Conservation (phyloP, 805 yeast genomes). For the Soucietia sequanensis region DNA sequence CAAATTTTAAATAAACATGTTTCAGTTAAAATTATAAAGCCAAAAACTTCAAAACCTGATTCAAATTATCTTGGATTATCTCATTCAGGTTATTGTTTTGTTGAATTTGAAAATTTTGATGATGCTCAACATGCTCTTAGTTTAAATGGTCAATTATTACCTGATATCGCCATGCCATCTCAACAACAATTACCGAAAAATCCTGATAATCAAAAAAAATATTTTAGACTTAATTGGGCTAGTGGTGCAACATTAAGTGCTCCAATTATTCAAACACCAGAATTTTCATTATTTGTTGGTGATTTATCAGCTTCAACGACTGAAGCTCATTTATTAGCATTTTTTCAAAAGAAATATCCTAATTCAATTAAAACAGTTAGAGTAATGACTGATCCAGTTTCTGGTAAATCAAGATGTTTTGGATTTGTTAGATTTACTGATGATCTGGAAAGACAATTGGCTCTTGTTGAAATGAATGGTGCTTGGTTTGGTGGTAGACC, state of each 20-base stretch:
- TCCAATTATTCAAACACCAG: constrained; percentile 71
- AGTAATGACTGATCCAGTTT: constrained; percentile 82
- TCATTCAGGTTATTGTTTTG: constrained; percentile 69
- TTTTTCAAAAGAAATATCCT: constrained; percentile 65
- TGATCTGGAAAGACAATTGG: constrained; percentile 66
- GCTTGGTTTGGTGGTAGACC: constrained; percentile 79
- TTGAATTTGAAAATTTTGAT: constrained; percentile 66
- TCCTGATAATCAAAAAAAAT: constrained; percentile 53
- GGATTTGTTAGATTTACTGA: constrained; percentile 77
- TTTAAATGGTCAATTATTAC: constrained; percentile 63
- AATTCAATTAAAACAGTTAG: constrained; percentile 73
- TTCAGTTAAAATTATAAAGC: constrained; percentile 64
- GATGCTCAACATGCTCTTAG: constrained; percentile 69
- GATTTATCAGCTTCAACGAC: constrained; percentile 77
- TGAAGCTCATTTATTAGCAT: constrained; percentile 71
- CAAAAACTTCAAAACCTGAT: constrained; percentile 25
- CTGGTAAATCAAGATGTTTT: constrained; percentile 75
- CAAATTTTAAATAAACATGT: constrained; percentile 53
- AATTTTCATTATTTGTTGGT: constrained; percentile 78
- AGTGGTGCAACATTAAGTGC: constrained; percentile 74
- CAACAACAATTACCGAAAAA: constrained; percentile 39
- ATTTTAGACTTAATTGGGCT: constrained; percentile 80
- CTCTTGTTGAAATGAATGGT: constrained; percentile 74
- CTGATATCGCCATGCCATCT: constrained; percentile 51
- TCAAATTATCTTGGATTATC: constrained; percentile 22